Evolutionary conservation across 805 yeast species (phyloP).

Genomic region (Saturnispora bothae): DNA sequence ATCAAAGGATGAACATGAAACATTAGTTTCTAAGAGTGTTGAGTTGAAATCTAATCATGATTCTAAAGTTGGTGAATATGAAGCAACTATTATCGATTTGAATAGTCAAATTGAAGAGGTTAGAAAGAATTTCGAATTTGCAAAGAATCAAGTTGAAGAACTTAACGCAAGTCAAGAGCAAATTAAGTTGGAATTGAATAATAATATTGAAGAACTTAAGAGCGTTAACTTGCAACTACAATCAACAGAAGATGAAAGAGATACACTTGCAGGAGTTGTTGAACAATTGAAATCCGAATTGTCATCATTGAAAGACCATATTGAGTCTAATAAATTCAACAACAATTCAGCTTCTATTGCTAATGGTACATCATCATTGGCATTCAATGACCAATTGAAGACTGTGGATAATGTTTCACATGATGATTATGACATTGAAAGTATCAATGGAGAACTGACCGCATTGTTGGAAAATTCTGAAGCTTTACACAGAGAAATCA

Average conservation of each 20-base stretch:
- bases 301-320: constrained; percentile 24
- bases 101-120: constrained; percentile 46
- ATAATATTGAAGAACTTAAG: constrained; percentile 51
- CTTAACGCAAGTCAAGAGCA: constrained; percentile 51
- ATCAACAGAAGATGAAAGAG: constrained; percentile 53
- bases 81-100: constrained; percentile 35
- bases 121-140: constrained; percentile 45
- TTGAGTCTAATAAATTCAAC: constrained; percentile 13
- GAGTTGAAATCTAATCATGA: constrained; percentile 40
- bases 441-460: constrained; percentile 67
- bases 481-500: constrained; percentile 68
- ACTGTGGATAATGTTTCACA: constrained; percentile 2
- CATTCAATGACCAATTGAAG: constrained; percentile 12
- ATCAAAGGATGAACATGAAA: constrained; percentile 41
- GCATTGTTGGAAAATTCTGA: constrained; percentile 60
- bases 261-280: constrained; percentile 54
- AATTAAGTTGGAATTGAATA: constrained; percentile 52
- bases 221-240: constrained; percentile 47
- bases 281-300: constrained; percentile 38
- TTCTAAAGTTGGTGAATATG: constrained; percentile 37
- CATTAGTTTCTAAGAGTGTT: constrained; percentile 43
- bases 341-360: constrained; percentile 9
- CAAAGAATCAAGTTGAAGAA: constrained; percentile 48
- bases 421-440: constrained; percentile 40
- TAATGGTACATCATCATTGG: constrained; percentile 11